Percentiles rank a stretch among this genome's conserved stretches.
Evolutionary conservation across 1,139 yeast species (phyloP).

Genomic region (Magnusiomyces magnusii): DNA sequence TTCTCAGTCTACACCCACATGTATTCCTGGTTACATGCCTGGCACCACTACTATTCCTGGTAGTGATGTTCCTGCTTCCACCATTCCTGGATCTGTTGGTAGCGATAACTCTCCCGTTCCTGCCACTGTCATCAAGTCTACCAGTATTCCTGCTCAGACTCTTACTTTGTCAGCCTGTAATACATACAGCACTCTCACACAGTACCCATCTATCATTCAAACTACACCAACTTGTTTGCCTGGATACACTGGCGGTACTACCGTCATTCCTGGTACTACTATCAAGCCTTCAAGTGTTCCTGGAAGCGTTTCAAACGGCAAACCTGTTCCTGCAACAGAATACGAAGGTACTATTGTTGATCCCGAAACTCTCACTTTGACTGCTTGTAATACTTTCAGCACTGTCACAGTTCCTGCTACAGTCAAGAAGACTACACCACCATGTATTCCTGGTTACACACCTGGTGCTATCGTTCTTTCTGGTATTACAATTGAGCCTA

Average conservation of each 20-base stretch:
- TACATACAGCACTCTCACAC: background rate
- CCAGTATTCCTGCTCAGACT: slow-evolving; percentile 8
- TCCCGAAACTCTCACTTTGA: background rate
- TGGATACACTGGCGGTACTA: slow-evolving; percentile 3
- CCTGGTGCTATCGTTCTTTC: slow-evolving; percentile 6
- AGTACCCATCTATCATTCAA: background rate
- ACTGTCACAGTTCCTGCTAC: slow-evolving; percentile 9
- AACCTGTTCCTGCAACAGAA: slow-evolving; percentile 5
- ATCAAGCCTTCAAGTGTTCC: slow-evolving; percentile 4
- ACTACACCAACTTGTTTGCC: slow-evolving; percentile 5
- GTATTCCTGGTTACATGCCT: slow-evolving; percentile 1
- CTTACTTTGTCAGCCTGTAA: slow-evolving; percentile 8
- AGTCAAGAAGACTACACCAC: background rate
- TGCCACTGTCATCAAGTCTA: slow-evolving; percentile 6
- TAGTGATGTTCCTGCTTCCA: slow-evolving; percentile 4
- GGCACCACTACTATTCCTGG: slow-evolving; percentile 10
- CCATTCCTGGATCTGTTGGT: slow-evolving; percentile 3
- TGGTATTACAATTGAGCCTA: background rate
- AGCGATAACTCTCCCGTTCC: background rate
- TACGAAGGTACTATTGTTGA: slow-evolving; percentile 9
- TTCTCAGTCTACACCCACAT: slow-evolving; percentile 1
- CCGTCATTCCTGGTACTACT: slow-evolving; percentile 10
- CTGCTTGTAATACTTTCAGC: slow-evolving; percentile 8
- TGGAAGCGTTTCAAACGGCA: slow-evolving; percentile 5
- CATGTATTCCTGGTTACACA: background rate